Evolutionary conservation across 2,329 filamentous ascomycete species (phyloP), one percentile per base, ranked within the genome.

Genomic region (Tolypocladium tropicale): DNA sequence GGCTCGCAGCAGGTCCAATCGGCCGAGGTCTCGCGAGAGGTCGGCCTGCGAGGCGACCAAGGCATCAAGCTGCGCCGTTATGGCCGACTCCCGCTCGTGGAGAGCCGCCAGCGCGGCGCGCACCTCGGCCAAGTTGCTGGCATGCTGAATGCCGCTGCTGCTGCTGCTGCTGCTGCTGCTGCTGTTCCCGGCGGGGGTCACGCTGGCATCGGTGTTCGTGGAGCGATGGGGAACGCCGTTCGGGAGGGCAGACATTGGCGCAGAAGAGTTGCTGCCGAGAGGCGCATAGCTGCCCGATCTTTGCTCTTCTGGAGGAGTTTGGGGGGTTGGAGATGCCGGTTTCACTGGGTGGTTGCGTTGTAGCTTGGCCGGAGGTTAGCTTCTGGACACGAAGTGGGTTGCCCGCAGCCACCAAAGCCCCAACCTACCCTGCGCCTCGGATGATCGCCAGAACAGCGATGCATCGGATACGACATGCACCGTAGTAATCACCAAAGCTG

Each of bases 1-100:
- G 46, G 92, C 92, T 62, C 94, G 89, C 55, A 96, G 81, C 33
- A 96, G 79, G 72, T 99, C 94, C 60, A 99, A 81, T 21, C 93
- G 88, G 58, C 85, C 85, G 53, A 99, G 80, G 66, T 96, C 90
- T 62, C 91, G 88, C 23, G 88, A 87, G 53, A 99, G 82, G 67
- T 95, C 89, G 59, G 89, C 85, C 68, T 97, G 91, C 1, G 89
- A 91, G 59, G 86, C 83, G 52, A 96, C 76, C 54, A 96, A 82
- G 54, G 81, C 77, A 70, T 93, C 84, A 49, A 97, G 84, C 50
- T 85, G 86, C 55, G 80, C 78, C 1, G 87, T 90, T 60, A 96
- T 84, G 55, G 79, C 73, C 59, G 84, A 79, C 72, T 97, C 92
- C 67, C 88, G 88, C 53, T 78, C 74, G 67, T 92, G 88, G 53